A percentile compares a stretch with the other conserved stretches of the same genome.
These are phyloP conservation scores for Nothophytophthora sp. DNA, from an alignment of 352 stramenopile species.

Conservation along the genomic window DNA sequence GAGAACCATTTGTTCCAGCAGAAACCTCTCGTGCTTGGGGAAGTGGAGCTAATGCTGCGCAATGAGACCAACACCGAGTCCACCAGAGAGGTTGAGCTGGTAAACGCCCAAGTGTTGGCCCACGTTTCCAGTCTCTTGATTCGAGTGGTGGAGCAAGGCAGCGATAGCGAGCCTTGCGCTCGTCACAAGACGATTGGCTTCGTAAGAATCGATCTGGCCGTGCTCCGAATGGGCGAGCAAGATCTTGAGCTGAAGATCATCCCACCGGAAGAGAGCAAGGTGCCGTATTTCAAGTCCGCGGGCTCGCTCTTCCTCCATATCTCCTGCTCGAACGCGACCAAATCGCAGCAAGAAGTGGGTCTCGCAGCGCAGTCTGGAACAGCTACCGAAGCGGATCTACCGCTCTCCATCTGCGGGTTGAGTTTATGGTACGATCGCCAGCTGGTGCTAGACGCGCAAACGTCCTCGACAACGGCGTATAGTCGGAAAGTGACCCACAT, in stretches of 20 bases:
- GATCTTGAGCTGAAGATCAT: conserved; percentile 45
- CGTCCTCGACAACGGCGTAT: conserved; percentile 4
- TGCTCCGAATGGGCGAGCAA: conserved; percentile 33
- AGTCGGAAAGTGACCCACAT: conserved; percentile 38
- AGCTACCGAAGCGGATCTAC: neutral
- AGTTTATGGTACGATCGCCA: conserved; percentile 38
- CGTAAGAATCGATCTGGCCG: conserved; percentile 52
- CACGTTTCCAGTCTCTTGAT: conserved; percentile 51
- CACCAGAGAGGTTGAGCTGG: conserved; percentile 1
- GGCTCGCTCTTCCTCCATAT: conserved; percentile 46
- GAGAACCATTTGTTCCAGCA: conserved; percentile 34
- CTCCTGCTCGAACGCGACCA: conserved; percentile 12
- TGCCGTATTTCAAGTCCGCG: conserved; percentile 58
- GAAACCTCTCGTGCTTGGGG: conserved; percentile 24
- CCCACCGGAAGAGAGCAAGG: conserved; percentile 20
- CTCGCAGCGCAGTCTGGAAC: neutral
- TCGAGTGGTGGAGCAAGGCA: conserved; percentile 41
- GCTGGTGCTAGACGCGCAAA: conserved; percentile 5
- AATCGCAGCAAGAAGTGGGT: neutral
- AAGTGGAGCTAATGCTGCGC: neutral
- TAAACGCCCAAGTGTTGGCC: conserved; percentile 33
- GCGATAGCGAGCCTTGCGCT: neutral
- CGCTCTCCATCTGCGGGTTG: conserved; percentile 19
- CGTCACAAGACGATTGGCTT: conserved; percentile 31
- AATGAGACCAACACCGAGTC: conserved; percentile 4